Evolutionary conservation across 306 rosid genomes (phyloP), one percentile per base, ranked within the genome.

Genomic region (Rosa lucieae): DNA sequence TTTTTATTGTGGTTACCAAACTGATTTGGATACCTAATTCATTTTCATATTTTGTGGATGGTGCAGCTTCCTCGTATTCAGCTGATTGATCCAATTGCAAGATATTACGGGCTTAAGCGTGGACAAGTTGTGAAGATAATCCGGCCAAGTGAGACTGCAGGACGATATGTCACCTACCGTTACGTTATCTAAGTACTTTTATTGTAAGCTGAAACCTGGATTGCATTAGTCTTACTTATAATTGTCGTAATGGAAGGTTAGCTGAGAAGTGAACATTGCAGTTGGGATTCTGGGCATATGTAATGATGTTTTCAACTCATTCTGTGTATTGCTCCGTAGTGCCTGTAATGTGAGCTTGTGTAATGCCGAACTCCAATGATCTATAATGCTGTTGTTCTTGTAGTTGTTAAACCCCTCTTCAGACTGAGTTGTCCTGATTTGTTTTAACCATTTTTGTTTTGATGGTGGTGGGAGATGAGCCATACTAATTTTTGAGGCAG

Each of bases 61-160:
- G 46, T 65, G 21, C 90, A 92, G 99, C 91, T 92, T 66, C 98
- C 98, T 10, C 94, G 98, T 74, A 89, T 95, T 55, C 99, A 90
- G 79, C 88, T 90, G 70, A 86, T 90, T 0, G 99, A 92, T 82
- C 99, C 99, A 8, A 74, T 95, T 68, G 89, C 99, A 20, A 88
- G 95, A 86, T 95, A 91, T 78, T 92, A 89, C 14, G 97, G 98
- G 53, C 88, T 95, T 82, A 91, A 86, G 89, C 94, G 96, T 23
- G 99, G 94, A 59, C 97, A 94, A 67, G 97, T 94, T 70, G 99
- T 95, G 69, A 91, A 91, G 95, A 92, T 94, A 59, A 86, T 86
- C 83, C 82, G 97, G 65, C 86, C 91, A 5, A 92, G 97, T 82
- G 97, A 94, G 80, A 94, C 99, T 35, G 93, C 97, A 9, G 99